Evolutionary conservation across 306 rosid species (phyloP).

Genomic region (Sicyos edulis): DNA sequence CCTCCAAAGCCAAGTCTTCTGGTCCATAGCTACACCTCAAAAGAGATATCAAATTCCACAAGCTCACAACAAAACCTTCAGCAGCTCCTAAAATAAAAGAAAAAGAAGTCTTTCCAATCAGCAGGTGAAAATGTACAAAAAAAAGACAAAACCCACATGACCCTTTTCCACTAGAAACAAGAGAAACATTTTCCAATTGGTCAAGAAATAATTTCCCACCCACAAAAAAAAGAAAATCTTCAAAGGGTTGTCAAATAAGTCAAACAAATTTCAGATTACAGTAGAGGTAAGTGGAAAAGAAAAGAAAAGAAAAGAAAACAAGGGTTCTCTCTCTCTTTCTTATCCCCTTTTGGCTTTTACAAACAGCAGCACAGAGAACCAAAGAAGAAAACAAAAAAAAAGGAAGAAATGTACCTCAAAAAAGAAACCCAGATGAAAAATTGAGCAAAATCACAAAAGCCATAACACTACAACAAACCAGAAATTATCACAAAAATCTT

Average conservation of each 20-base stretch:
- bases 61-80: neutral
- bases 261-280: neutral
- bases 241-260: slow-evolving; percentile 13
- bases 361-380: too few relatives aligned
- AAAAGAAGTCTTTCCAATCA: too few relatives aligned
- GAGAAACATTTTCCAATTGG: neutral
- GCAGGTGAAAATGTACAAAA: neutral
- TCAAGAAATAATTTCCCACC: too few relatives aligned
- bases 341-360: too few relatives aligned
- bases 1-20: slow-evolving; percentile 74
- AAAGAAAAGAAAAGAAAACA: too few relatives aligned
- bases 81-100: too few relatives aligned
- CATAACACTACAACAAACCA: neutral
- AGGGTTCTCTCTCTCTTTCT: too few relatives aligned
- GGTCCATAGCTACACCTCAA: slow-evolving; percentile 44
- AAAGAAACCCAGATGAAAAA: neutral
- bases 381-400: too few relatives aligned
- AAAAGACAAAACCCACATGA: slow-evolving; percentile 8
- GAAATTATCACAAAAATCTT: neutral
- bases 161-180: neutral
- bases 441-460: neutral
- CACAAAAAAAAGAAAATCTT: neutral
- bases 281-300: too few relatives aligned
- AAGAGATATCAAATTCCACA: slow-evolving; percentile 5
- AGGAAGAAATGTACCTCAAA: slow-evolving; percentile 2